phyloP scores from a whole-genome alignment of 345 rosid genomes.

The Clausena lansium region DNA sequence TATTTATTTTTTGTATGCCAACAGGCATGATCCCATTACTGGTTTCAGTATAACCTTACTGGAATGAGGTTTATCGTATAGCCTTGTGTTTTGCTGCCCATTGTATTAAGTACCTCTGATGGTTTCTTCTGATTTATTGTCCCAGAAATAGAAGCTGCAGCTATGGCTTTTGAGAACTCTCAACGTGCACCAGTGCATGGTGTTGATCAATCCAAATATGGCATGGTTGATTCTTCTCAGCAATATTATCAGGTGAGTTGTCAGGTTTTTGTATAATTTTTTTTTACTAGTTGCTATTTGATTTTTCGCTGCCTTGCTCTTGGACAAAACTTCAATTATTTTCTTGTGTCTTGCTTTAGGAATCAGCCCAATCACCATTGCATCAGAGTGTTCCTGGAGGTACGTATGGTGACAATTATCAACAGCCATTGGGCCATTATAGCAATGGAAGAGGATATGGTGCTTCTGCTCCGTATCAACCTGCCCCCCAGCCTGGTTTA shows the following conservation, averaged over 20 bases:
- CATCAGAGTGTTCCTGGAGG: constrained; percentile 46
- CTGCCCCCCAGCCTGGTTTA: constrained; percentile 49
- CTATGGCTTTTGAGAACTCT: constrained; percentile 36
- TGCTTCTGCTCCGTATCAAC: constrained; percentile 42
- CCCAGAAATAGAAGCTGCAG: constrained; percentile 55
- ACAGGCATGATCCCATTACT: not conserved
- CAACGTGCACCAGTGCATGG: constrained; percentile 35
- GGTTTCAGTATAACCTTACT: not conserved
- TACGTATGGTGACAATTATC: constrained; percentile 64
- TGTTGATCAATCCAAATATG: constrained; percentile 29
- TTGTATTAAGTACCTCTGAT: not conserved
- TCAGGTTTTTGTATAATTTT: not conserved
- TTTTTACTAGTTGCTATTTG: not conserved
- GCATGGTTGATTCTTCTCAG: constrained; percentile 35
- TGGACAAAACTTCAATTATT: constrained; percentile 6
- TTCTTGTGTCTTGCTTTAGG: constrained; percentile 30
- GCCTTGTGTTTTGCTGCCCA: not conserved
- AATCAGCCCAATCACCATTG: constrained; percentile 34
- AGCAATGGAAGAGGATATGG: constrained; percentile 50
- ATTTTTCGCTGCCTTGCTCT: constrained; percentile 2
- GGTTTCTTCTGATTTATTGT: constrained; percentile 15
- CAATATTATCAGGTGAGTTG: constrained; percentile 44
- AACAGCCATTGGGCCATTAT: constrained; percentile 39
- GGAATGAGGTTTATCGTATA: not conserved
- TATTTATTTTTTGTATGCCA: not conserved